phyloP scores from a whole-genome alignment of 2,329 filamentous ascomycete genomes.

The Monosporascus sp. region DNA sequence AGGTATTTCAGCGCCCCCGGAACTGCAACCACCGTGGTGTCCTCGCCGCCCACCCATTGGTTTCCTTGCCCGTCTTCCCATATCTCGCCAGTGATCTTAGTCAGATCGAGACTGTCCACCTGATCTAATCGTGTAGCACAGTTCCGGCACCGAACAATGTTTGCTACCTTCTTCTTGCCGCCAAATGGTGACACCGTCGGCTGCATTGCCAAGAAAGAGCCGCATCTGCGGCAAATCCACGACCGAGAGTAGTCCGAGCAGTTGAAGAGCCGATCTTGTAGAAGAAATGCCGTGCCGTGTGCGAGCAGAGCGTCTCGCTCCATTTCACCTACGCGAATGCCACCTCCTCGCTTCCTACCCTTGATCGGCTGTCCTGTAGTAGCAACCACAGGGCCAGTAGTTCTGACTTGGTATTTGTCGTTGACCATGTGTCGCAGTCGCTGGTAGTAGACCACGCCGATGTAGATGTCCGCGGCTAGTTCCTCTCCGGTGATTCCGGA shows the following conservation, averaged over 20 bases:
- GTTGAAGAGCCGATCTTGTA: conserved; percentile 94
- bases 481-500: conserved; percentile 94
- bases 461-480: conserved; percentile 89
- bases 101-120: conserved; percentile 50
- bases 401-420: conserved; percentile 98
- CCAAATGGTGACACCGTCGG: conserved; percentile 65
- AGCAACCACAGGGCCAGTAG: conserved; percentile 84
- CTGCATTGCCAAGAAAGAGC: conserved; percentile 84
- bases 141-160: conserved; percentile 70
- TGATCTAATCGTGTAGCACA: conserved; percentile 63
- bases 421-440: conserved; percentile 98
- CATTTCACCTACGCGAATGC: conserved; percentile 99
- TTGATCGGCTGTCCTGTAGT: conserved; percentile 96
- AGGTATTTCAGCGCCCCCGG: conserved; percentile 89
- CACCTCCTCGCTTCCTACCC: conserved; percentile 90
- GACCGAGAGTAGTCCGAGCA: conserved; percentile 89
- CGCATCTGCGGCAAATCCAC: conserved; percentile 85
- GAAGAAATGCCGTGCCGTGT: conserved; percentile 88
- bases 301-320: conserved; percentile 92
- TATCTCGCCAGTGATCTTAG: conserved; percentile 61
- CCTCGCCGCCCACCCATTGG: conserved; percentile 80
- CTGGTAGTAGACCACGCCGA: conserved; percentile 97
- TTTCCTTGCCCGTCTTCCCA: conserved; percentile 90
- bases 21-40: conserved; percentile 87
- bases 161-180: conserved; percentile 60